These are phyloP conservation scores for Scopulariopsis brevicaulis DNA, from an alignment of 2,329 filamentous ascomycete species.

Conservation along the genomic window DNA sequence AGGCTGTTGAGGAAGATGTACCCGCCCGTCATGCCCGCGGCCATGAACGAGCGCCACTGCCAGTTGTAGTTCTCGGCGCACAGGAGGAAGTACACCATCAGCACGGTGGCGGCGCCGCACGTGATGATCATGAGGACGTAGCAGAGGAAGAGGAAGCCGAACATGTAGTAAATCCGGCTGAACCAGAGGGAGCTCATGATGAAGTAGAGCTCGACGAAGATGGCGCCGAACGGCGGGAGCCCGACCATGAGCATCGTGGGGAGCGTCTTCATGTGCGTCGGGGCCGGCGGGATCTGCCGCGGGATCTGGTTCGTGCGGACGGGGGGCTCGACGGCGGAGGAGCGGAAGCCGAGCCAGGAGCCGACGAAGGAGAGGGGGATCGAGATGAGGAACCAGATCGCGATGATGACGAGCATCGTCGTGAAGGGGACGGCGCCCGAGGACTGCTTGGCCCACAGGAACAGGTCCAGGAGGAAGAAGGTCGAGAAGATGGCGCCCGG, in stretches of 20 bases:
- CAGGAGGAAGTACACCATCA: conserved; percentile 93
- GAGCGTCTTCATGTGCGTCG: conserved; percentile 72
- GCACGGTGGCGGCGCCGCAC: conserved; percentile 78
- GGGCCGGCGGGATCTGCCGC: conserved; percentile 79
- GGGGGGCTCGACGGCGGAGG: conserved; percentile 59
- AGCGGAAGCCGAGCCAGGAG: conserved; percentile 87
- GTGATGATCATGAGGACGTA: conserved; percentile 97
- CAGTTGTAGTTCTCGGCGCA: conserved; percentile 97
- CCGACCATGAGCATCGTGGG: conserved; percentile 90
- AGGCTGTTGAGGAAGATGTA: conserved; percentile 91
- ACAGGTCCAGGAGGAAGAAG: conserved; percentile 93
- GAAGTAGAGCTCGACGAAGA: conserved; percentile 97
- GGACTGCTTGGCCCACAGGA: conserved; percentile 87
- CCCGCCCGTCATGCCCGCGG: conserved; percentile 76
- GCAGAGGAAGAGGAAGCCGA: conserved; percentile 95
- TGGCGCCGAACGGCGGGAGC: conserved; percentile 86
- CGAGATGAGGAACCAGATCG: conserved; percentile 95
- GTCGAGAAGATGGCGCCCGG: conserved; percentile 74
- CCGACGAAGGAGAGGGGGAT: conserved; percentile 83
- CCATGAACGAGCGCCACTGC: conserved; percentile 94
- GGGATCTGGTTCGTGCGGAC: conserved; percentile 97
- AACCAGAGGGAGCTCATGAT: conserved; percentile 99
- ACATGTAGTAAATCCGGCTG: conserved; percentile 99
- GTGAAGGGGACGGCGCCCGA: conserved; percentile 92
- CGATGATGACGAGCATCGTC: conserved; percentile 88